Evolutionary conservation across 805 yeast species (phyloP).

Genomic region (Spathaspora passalidarum): DNA sequence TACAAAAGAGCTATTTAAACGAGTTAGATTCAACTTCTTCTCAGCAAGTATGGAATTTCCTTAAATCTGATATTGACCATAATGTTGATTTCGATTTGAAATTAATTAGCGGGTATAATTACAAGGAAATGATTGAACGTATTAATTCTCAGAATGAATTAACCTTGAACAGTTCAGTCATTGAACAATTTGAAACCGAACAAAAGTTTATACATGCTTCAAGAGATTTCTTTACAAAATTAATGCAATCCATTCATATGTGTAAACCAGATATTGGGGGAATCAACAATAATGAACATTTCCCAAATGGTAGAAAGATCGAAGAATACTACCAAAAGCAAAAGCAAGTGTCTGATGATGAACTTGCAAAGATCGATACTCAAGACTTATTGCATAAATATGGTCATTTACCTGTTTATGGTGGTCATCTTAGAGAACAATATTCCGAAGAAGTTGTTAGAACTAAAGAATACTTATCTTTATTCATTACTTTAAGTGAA

Average conservation of each 20-base stretch:
- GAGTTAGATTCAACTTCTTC: constrained; percentile 7
- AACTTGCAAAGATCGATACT: constrained; percentile 2
- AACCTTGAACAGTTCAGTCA: constrained; percentile 7
- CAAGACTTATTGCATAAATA: constrained; percentile 5
- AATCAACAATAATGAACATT: constrained; percentile 28
- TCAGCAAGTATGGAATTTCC: constrained; percentile 13
- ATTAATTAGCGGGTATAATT: constrained; percentile 18
- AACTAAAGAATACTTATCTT: constrained; percentile 20
- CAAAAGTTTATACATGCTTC: constrained; percentile 15
- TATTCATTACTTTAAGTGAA: constrained; percentile 18
- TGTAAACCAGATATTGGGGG: constrained; percentile 18
- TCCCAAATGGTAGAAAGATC: constrained; percentile 9
- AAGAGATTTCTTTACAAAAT: constrained; percentile 16
- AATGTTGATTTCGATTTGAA: constrained; percentile 11
- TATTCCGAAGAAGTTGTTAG: constrained; percentile 28
- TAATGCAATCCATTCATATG: constrained; percentile 17
- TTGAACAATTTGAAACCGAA: constrained; percentile 11
- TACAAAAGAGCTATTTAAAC: constrained; percentile 11
- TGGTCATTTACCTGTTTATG: constrained; percentile 29
- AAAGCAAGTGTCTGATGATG: neutral
- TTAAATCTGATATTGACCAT: constrained; percentile 7
- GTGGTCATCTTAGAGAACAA: constrained; percentile 33
- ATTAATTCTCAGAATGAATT: constrained; percentile 4
- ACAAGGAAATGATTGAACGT: constrained; percentile 8
- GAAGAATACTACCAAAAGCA: constrained; percentile 3